These are phyloP conservation scores for Hsuehochloa calcarea DNA, from an alignment of 176 grass and related monocot species.

Conservation along the genomic window DNA sequence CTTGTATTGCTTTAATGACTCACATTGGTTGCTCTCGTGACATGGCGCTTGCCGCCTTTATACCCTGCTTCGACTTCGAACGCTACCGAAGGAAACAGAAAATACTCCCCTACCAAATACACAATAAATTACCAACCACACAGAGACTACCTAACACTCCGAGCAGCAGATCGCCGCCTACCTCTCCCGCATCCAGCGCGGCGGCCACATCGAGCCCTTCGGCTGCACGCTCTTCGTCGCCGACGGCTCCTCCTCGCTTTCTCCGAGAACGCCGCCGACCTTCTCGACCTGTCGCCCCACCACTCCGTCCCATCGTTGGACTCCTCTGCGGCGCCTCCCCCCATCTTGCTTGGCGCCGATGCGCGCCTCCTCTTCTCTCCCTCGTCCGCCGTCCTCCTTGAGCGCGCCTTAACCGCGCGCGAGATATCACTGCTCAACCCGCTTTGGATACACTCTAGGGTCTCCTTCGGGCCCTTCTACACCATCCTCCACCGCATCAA, in stretches of 20 bases:
- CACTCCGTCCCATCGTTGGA: slow-evolving; percentile 90
- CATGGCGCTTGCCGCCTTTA: no score
- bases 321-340: slow-evolving; percentile 27
- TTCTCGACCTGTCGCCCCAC: slow-evolving; percentile 80
- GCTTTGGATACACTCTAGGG: slow-evolving; percentile 81
- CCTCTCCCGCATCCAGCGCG: slow-evolving; percentile 91
- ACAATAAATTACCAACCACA: no score
- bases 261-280: slow-evolving; percentile 76
- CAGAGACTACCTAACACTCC: no score
- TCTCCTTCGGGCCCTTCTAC: slow-evolving; percentile 83
- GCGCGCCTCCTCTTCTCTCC: slow-evolving; percentile 74
- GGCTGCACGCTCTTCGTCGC: slow-evolving; percentile 82
- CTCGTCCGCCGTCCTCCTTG: slow-evolving; percentile 49
- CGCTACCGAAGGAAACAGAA: no score
- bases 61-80: no score
- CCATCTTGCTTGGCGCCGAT: slow-evolving; percentile 64
- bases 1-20: no score
- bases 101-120: no score
- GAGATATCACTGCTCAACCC: slow-evolving; percentile 90
- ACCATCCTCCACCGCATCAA: slow-evolving; percentile 90
- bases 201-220: slow-evolving; percentile 89
- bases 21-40: no score
- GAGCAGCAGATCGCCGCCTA: slow-evolving; percentile 97
- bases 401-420: slow-evolving; percentile 69
- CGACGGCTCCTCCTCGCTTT: slow-evolving; percentile 81